Base-by-base conservation (phyloP, 2,329 filamentous ascomycete species). In the Colletotrichum lentis region DNA sequence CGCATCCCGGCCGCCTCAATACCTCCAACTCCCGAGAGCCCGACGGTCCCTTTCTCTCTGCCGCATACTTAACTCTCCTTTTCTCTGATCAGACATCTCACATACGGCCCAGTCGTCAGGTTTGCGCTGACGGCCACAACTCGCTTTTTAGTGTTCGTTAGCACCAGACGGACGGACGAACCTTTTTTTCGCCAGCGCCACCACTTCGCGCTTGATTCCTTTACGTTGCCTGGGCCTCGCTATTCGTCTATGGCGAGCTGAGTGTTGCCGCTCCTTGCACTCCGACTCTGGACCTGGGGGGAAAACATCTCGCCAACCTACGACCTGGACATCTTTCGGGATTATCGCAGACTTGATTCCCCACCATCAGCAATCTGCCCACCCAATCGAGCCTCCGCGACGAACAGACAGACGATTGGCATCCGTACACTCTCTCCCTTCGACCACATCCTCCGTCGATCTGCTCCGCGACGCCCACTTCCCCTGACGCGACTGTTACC, bases 41-140 rank as follows among this genome's bases (percentile, higher is more conserved):
- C 65, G 61, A 60, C 65, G 18, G 49, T 22, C 47, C 31, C 55
- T 68, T 37, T 63, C 47, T 22, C 62, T 11, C 18, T 53, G 27
- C 27, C 24, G 31, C 31, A 35, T 35, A 35, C 31, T 35, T 41
- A 46, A 24, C 37, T 50, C 37, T 50, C 22, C 22, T 44, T 62
- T n/a, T 11, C 31, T 35, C 31, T 35, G 31, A 35, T 35, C 31
- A 10, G 31, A 35, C 31, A 31, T 43, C 55, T 61, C 56, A 39
- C 56, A 63, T 50, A 31, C 44, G 47, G 35, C 16, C 50, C 39
- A 54, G 39, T 66, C 62, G 62, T 55, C 50, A 66, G 31, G 27
- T 65, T 55, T 69, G 62, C 66, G 66, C 62, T 61, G 66, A 69
- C 66, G 44, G 56, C 62, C 62, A 69, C 55, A 69, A 56, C 52